phyloP scores from a whole-genome alignment of 768 basidiomycete species.

The Plicaturopsis crispa region DNA sequence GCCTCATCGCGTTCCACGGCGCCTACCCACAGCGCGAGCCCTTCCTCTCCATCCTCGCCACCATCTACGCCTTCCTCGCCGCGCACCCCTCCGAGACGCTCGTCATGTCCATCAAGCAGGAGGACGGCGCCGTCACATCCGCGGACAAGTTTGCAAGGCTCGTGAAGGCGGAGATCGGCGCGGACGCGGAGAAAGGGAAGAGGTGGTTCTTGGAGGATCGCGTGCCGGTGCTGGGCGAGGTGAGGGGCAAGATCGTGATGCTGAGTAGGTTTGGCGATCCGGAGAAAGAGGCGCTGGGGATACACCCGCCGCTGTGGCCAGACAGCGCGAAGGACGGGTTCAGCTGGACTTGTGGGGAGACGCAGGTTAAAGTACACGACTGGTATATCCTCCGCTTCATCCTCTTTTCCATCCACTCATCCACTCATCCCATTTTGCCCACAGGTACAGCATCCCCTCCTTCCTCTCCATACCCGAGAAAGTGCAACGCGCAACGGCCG shows the following conservation, averaged over 20 bases:
- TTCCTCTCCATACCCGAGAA: conserved; percentile 86
- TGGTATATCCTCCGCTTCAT: conserved; percentile 43
- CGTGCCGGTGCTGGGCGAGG: conserved; percentile 76
- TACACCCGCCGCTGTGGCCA: conserved; percentile 86
- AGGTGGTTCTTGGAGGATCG: conserved; percentile 85
- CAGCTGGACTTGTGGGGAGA: conserved; percentile 67
- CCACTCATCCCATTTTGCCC: conserved; percentile 2
- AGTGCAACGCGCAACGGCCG: conserved; percentile 42
- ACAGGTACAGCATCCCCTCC: conserved; percentile 74
- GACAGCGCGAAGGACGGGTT: conserved; percentile 71
- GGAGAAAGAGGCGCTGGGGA: conserved; percentile 66
- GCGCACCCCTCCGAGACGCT: conserved; percentile 59
- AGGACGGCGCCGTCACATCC: conserved; percentile 50
- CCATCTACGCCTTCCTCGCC: conserved; percentile 58
- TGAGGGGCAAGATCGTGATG: conserved; percentile 77
- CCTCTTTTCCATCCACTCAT: conserved; percentile 3
- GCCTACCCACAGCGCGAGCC: conserved; percentile 61
- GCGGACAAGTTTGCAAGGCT: conserved; percentile 48
- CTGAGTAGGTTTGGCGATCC: conserved; percentile 80
- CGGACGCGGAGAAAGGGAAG: conserved; percentile 16
- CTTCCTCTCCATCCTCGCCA: conserved; percentile 57
- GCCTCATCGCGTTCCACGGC: conserved; percentile 79
- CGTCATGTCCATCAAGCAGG: conserved; percentile 87
- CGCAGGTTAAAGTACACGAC: conserved; percentile 71
- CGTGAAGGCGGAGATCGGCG: conserved; percentile 55